These are phyloP conservation scores for Salix koriyanagi DNA, from an alignment of 345 rosid species.

Conservation along the genomic window DNA sequence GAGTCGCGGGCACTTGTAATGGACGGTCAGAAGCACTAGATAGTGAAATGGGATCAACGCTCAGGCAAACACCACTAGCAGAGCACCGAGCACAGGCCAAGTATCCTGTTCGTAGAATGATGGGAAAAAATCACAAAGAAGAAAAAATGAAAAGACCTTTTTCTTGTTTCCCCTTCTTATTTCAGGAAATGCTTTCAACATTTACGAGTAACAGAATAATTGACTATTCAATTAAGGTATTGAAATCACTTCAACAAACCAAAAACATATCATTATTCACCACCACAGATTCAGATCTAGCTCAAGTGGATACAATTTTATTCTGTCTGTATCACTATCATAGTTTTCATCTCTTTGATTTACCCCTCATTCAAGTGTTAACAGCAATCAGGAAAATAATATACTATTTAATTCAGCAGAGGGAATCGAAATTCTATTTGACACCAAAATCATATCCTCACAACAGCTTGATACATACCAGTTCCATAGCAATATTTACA, in stretches of 20 bases:
- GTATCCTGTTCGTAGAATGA: slow-evolving; percentile 53
- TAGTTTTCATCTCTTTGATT: not conserved
- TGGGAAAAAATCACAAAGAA: not conserved
- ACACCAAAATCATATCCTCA: slow-evolving; percentile 11
- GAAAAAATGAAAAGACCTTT: not conserved
- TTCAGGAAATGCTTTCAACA: not conserved
- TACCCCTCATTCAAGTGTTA: not conserved
- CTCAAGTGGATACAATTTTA: not conserved
- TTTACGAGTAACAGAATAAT: not conserved
- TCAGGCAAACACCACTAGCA: slow-evolving; percentile 69
- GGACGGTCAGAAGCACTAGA: slow-evolving; percentile 46
- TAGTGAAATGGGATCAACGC: slow-evolving; percentile 48
- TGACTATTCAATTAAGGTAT: not conserved
- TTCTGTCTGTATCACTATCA: not conserved
- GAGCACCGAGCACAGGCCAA: slow-evolving; percentile 93
- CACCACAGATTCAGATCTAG: not conserved
- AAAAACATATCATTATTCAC: not conserved
- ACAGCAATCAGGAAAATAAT: not conserved
- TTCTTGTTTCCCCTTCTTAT: not conserved
- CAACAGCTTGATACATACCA: slow-evolving; percentile 39
- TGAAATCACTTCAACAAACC: not conserved
- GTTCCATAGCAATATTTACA: slow-evolving; percentile 93
- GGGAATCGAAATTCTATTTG: not conserved
- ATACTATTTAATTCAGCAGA: not conserved
- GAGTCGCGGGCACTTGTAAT: slow-evolving; percentile 51